A percentile compares a stretch with the other conserved stretches of the same genome.
Conservation (phyloP, 2,329 filamentous ascomycete genomes). For the Rhynchosporium agropyri region DNA sequence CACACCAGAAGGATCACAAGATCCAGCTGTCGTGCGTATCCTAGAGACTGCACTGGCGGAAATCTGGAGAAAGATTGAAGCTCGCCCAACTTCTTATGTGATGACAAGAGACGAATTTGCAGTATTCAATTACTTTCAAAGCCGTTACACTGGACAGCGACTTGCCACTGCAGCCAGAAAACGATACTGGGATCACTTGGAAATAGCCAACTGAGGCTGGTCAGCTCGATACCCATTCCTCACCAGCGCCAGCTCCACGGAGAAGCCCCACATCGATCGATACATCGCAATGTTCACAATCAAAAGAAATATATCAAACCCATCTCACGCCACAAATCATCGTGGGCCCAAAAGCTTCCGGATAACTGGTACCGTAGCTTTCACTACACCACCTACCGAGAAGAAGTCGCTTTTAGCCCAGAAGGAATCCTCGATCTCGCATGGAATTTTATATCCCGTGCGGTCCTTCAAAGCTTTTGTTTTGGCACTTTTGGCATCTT, state of each 20-base stretch:
- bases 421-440: neutral
- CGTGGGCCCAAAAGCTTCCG: neutral
- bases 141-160: constrained; percentile 60
- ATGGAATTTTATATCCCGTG: constrained; percentile 3
- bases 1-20: constrained; percentile 64
- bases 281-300: neutral
- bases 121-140: constrained; percentile 82
- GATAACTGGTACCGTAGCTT: neutral
- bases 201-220: constrained; percentile 28
- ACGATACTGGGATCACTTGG: constrained; percentile 55
- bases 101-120: constrained; percentile 79
- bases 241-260: neutral
- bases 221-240: neutral
- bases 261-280: neutral
- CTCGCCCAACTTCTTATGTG: constrained; percentile 69
- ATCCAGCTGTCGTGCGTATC: constrained; percentile 63
- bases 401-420: neutral
- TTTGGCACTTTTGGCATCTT: constrained; percentile 17
- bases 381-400: neutral
- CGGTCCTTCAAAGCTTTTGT: constrained; percentile 8
- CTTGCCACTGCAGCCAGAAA: constrained; percentile 52
- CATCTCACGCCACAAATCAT: constrained; percentile 3
- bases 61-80: constrained; percentile 70
- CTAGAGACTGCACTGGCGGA: constrained; percentile 65
- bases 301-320: neutral